A percentile compares a stretch with the other conserved stretches of the same genome.
phyloP scores from a whole-genome alignment of 169 alveolate genomes.

The Besnoitia besnoiti region DNA sequence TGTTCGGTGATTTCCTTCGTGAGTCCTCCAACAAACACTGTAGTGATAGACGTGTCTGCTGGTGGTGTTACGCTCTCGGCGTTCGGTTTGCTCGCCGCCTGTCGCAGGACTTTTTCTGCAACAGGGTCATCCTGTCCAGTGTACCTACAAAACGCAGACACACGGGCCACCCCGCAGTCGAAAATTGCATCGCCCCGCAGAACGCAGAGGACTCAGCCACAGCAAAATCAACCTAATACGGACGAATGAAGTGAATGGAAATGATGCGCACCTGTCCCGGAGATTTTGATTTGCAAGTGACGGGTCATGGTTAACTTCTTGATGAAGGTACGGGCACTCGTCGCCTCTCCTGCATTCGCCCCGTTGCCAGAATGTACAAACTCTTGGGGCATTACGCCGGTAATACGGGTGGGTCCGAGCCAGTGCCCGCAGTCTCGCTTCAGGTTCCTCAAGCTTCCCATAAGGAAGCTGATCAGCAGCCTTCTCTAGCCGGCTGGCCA shows the following conservation, averaged over 20 bases:
- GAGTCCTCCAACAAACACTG: slow-evolving; percentile 80
- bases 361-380: slow-evolving; percentile 94
- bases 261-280: slow-evolving; percentile 72
- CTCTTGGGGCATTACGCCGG: slow-evolving; percentile 92
- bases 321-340: slow-evolving; percentile 79
- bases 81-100: slow-evolving; percentile 57
- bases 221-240: not conserved
- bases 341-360: slow-evolving; percentile 95
- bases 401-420: slow-evolving; percentile 88
- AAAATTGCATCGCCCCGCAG: not conserved
- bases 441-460: slow-evolving; percentile 57
- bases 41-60: slow-evolving; percentile 79
- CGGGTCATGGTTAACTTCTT: slow-evolving; percentile 72
- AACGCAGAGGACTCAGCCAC: not conserved
- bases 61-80: slow-evolving; percentile 75
- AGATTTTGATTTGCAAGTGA: slow-evolving; percentile 80
- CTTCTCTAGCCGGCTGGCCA: slow-evolving; percentile 29
- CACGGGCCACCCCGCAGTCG: not conserved
- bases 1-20: slow-evolving; percentile 57
- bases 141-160: slow-evolving; percentile 60
- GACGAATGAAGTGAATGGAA: not conserved
- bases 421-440: slow-evolving; percentile 73
- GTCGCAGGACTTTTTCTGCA: slow-evolving; percentile 81
- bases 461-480: slow-evolving; percentile 66
- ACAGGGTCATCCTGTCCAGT: slow-evolving; percentile 88